Base-by-base conservation (phyloP, 352 stramenopile species). In the Pythium folliculosum region DNA sequence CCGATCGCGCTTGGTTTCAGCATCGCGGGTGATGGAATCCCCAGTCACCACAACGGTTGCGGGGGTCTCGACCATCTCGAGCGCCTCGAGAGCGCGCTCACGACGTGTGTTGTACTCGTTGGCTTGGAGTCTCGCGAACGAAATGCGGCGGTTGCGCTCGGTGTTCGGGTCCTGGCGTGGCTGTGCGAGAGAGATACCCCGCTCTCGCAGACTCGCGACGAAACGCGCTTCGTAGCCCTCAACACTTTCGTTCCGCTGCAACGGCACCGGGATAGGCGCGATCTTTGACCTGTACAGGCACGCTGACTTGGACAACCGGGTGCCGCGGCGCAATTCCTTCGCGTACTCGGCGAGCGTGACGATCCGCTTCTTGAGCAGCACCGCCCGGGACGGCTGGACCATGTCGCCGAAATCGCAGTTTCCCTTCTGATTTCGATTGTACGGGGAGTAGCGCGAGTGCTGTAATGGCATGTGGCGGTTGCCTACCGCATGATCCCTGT, bases 211-310 rank as follows among this genome's bases (percentile, higher is more conserved):
- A 44, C 56, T 45, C 10, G 57, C 27, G 21, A 40, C 30, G 37
- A 68, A 68, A 7, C 52, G 27, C 3, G 58, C 23, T 45, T 68
- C 61, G 21, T 62, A 68, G 6, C 19, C 5, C 3, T 51, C 30
- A 9, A 53, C 17, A 5, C 23, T 68, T 16, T 68, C 52, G n/a
- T 52, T 32, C 7, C 12, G 16, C 21, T 60, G 44, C 35, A 68
- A 19, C 43, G 61, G 61, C 9, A 60, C 61, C 3, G 52, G 53
- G 16, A 68, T 68, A 14, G 61, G 61, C n/a, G 23, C 21, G 45
- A 62, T 40, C 2, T 52, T 37, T 1, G 52, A 62, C 12, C 61
- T 52, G 19, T 59, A 52, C 19, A 59, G 37, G 40, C 35, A 53
- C 5, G 23, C 14, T 1, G 21, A 43, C 13, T 51, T 58, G 0